These are phyloP conservation scores for Leccinum barrowsii DNA, from an alignment of 768 basidiomycete species.

Conservation along the genomic window DNA sequence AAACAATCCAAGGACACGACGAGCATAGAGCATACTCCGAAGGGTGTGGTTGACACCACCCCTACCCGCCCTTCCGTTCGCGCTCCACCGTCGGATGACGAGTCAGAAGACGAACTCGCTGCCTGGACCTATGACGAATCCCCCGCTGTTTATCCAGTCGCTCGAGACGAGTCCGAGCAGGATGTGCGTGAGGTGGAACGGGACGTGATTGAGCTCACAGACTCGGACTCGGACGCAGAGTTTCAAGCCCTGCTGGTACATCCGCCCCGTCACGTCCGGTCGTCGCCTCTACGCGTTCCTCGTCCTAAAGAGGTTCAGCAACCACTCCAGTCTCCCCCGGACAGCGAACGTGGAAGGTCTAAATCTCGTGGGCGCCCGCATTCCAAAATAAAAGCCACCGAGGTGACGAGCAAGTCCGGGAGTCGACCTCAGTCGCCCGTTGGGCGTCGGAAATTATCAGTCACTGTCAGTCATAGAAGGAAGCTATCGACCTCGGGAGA, in stretches of 20 bases:
- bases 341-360: constrained; percentile 13
- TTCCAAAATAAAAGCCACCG: not conserved
- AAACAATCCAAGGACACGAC: constrained; percentile 5
- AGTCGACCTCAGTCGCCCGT: constrained; percentile 2
- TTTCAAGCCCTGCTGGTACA: constrained; percentile 26
- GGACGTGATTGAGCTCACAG: constrained; percentile 24
- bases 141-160: constrained; percentile 34
- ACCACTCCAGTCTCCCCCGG: constrained; percentile 12
- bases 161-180: constrained; percentile 16
- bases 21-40: not conserved
- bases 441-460: constrained; percentile 10
- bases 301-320: constrained; percentile 3
- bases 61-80: constrained; percentile 13
- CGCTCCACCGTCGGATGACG: constrained; percentile 19
- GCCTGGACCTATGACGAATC: constrained; percentile 42
- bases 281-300: constrained; percentile 5
- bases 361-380: constrained; percentile 8
- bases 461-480: constrained; percentile 6
- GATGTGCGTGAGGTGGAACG: constrained; percentile 14
- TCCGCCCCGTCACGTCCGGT: constrained; percentile 15
- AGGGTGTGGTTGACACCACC: constrained; percentile 12
- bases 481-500: not conserved
- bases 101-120: constrained; percentile 50
- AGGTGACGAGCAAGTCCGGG: constrained; percentile 2
- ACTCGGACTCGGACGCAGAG: constrained; percentile 29